Percentiles rank a stretch among this genome's conserved stretches.
These are phyloP conservation scores for Backusella australiensis DNA, from an alignment of 192 early-diverging fungal species.

Conservation along the genomic window DNA sequence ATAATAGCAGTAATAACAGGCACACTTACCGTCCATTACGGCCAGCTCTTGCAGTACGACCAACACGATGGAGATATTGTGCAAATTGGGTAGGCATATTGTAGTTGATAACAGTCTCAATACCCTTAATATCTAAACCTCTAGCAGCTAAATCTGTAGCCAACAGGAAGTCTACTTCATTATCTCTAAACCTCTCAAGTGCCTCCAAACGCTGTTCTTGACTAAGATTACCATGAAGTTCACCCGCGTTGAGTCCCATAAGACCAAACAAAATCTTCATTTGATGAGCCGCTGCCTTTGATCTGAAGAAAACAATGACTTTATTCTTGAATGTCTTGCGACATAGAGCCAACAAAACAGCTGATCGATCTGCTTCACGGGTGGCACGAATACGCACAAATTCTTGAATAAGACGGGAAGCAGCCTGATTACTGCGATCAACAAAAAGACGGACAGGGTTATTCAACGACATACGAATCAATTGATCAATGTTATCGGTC, in stretches of 20 bases:
- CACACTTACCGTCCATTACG: conserved; percentile 61
- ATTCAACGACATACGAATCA: conserved; percentile 90
- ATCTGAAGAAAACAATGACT: conserved; percentile 92
- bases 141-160: conserved; percentile 96
- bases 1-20: background rate
- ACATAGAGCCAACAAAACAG: conserved; percentile 85
- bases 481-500: conserved; percentile 97
- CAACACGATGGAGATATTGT: conserved; percentile 94
- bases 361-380: conserved; percentile 83
- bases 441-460: conserved; percentile 89
- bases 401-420: conserved; percentile 82
- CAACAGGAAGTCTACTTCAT: conserved; percentile 83
- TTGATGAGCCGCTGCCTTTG: conserved; percentile 93
- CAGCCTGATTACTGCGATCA: conserved; percentile 77
- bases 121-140: conserved; percentile 96
- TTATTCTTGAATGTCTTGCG: conserved; percentile 73
- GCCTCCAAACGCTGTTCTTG: conserved; percentile 90
- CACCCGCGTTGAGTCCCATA: conserved; percentile 81
- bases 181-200: conserved; percentile 87
- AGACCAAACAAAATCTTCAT: conserved; percentile 98
- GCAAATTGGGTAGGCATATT: conserved; percentile 93
- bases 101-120: conserved; percentile 98
- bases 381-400: conserved; percentile 91
- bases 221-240: conserved; percentile 93
- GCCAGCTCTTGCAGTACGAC: conserved; percentile 94